Conservation (phyloP, 1,284 basidiomycete genomes). For the Coniophora puteana region DNA sequence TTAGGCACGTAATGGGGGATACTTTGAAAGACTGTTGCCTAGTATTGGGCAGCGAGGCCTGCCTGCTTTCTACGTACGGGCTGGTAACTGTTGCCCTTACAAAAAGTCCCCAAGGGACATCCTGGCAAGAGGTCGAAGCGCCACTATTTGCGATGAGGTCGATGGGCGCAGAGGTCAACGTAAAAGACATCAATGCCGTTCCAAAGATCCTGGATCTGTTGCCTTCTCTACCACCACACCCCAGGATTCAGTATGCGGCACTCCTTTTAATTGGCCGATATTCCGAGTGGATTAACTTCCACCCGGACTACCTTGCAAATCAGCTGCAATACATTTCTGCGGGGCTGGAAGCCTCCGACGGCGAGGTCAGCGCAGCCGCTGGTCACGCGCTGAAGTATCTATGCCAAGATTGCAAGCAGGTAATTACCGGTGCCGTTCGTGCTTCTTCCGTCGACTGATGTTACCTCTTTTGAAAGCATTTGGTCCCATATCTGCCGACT, state of each 20-base stretch:
- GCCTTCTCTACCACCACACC: slow-evolving; percentile 87
- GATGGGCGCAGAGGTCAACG: slow-evolving; percentile 94
- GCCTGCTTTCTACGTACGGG: slow-evolving; percentile 79
- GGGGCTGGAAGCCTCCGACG: slow-evolving; percentile 82
- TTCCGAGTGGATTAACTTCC: slow-evolving; percentile 93
- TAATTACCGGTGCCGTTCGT: slow-evolving; percentile 28
- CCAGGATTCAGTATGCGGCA: slow-evolving; percentile 92
- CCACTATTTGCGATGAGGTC: slow-evolving; percentile 97
- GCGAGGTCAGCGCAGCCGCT: slow-evolving; percentile 88
- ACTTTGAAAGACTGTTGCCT: slow-evolving; percentile 99
- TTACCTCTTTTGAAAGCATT: slow-evolving; percentile 57
- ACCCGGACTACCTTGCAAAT: slow-evolving; percentile 84
- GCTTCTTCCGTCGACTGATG: slow-evolving; percentile 9
- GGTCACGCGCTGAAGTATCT: slow-evolving; percentile 96
- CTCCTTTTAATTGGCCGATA: slow-evolving; percentile 95
- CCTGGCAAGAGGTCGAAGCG: slow-evolving; percentile 98
- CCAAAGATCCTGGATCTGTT: slow-evolving; percentile 96
- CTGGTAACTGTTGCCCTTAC: slow-evolving; percentile 76
- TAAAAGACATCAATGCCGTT: slow-evolving; percentile 79
- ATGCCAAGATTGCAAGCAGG: slow-evolving; percentile 93
- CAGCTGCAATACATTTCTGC: slow-evolving; percentile 90
- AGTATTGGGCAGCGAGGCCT: slow-evolving; percentile 86
- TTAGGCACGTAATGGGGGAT: slow-evolving; percentile 98
- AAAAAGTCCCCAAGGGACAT: slow-evolving; percentile 43
- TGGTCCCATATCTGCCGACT: slow-evolving; percentile 89